These are phyloP conservation scores for Psidium guajava DNA, from an alignment of 345 rosid species.

Conservation along the genomic window DNA sequence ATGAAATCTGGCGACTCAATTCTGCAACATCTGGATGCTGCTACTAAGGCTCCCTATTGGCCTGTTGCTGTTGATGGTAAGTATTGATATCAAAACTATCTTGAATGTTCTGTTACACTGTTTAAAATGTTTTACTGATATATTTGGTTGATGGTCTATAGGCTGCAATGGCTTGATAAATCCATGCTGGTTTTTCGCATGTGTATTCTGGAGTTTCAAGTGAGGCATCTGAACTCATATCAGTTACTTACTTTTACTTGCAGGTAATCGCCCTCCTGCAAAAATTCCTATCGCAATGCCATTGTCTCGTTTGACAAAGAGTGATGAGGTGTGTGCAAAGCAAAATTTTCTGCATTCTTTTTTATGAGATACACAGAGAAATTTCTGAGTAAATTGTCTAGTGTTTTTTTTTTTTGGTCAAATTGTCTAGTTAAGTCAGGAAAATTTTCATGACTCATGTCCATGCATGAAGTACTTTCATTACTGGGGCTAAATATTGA, in stretches of 20 bases:
- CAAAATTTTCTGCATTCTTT: neutral
- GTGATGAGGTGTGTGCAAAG: slow-evolving; percentile 40
- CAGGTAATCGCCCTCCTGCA: slow-evolving; percentile 83
- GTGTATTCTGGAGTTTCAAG: neutral
- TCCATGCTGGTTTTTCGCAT: neutral
- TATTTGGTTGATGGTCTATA: neutral
- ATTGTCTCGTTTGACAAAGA: slow-evolving; percentile 42
- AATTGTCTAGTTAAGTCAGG: neutral
- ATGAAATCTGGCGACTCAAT: slow-evolving; percentile 75
- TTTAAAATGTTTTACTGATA: neutral
- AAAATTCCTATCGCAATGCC: slow-evolving; percentile 86
- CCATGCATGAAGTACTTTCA: neutral
- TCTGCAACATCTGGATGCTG: slow-evolving; percentile 70
- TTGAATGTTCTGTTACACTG: neutral
- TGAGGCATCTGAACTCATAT: neutral
- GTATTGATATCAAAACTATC: neutral
- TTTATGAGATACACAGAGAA: neutral
- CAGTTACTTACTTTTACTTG: slow-evolving; percentile 4
- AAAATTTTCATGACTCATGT: neutral
- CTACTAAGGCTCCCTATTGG: slow-evolving; percentile 95
- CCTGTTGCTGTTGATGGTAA: slow-evolving; percentile 58
- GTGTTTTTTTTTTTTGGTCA: too few species aligned
- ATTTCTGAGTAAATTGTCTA: neutral
- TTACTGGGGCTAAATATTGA: neutral
- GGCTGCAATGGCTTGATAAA: neutral